These are phyloP conservation scores for Daldinia eschscholtzii DNA, from an alignment of 2,329 filamentous ascomycete species.

Conservation along the genomic window DNA sequence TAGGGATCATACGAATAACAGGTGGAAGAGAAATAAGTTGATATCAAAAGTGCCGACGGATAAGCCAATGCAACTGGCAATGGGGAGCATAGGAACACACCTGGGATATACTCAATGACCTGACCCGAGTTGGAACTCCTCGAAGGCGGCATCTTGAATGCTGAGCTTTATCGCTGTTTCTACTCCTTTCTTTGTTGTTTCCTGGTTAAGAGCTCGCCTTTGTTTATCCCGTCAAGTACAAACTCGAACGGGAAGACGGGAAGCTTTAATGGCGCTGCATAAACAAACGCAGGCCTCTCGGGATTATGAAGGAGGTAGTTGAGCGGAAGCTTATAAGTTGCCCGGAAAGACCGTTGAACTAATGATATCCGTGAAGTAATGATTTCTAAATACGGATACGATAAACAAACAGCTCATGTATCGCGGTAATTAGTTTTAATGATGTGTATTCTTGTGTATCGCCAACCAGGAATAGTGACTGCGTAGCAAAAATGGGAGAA, in stretches of 20 bases:
- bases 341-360: constrained; percentile 18
- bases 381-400: constrained; percentile 19
- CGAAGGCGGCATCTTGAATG: constrained; percentile 63
- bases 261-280: constrained; percentile 38
- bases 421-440: constrained; percentile 13
- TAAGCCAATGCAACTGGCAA: neutral
- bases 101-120: constrained; percentile 95
- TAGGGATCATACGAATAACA: constrained; percentile 25
- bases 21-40: constrained; percentile 28
- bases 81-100: constrained; percentile 71
- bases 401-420: constrained; percentile 36
- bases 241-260: constrained; percentile 20
- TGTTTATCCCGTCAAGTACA: constrained; percentile 13
- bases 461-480: constrained; percentile 1
- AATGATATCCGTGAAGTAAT: constrained; percentile 15
- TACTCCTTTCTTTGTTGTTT: constrained; percentile 32
- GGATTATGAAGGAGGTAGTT: neutral
- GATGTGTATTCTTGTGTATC: neutral
- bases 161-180: constrained; percentile 29
- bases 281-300: constrained; percentile 29
- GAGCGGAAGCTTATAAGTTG: constrained; percentile 7
- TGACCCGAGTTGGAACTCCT: constrained; percentile 78
- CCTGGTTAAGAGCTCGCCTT: constrained; percentile 16
- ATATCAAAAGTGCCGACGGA: constrained; percentile 6
- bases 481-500: constrained; percentile 8